These are phyloP conservation scores for Solanum hybrid DNA, from an alignment of 305 asterid genomes.

Conservation along the genomic window DNA sequence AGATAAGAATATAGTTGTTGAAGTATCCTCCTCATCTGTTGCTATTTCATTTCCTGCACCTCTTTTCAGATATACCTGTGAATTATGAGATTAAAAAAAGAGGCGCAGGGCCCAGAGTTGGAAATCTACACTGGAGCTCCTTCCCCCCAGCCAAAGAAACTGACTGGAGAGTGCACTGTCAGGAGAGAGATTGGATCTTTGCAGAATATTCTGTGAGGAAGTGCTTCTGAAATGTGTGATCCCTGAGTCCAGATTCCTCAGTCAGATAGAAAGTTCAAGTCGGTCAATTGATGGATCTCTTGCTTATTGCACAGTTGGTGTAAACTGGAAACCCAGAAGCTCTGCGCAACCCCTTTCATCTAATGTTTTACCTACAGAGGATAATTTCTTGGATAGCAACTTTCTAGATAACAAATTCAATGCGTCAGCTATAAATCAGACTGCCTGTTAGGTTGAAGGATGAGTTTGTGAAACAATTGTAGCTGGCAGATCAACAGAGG, in stretches of 20 bases:
- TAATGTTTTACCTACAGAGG: not conserved
- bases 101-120: too few relatives aligned
- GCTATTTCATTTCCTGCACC: too few relatives aligned
- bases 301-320: conserved; percentile 10
- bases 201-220: conserved; percentile 16
- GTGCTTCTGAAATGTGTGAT: conserved; percentile 25
- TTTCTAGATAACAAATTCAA: too few relatives aligned
- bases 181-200: conserved; percentile 25
- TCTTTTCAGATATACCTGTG: too few relatives aligned
- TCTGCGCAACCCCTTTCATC: conserved; percentile 17
- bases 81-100: too few relatives aligned
- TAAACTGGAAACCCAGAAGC: conserved; percentile 11
- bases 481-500: too few relatives aligned
- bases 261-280: conserved; percentile 27
- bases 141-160: conserved; percentile 28
- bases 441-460: conserved; percentile 21
- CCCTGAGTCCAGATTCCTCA: conserved; percentile 23
- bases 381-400: too few relatives aligned
- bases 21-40: too few relatives aligned
- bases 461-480: conserved; percentile 5
- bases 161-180: conserved; percentile 23
- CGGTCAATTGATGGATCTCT: conserved; percentile 29
- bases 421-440: conserved; percentile 22
- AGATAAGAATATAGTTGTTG: too few relatives aligned
- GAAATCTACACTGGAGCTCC: too few relatives aligned